These are phyloP conservation scores for Carex cristatella DNA, from an alignment of 176 grass and related monocot genomes.

Conservation along the genomic window DNA sequence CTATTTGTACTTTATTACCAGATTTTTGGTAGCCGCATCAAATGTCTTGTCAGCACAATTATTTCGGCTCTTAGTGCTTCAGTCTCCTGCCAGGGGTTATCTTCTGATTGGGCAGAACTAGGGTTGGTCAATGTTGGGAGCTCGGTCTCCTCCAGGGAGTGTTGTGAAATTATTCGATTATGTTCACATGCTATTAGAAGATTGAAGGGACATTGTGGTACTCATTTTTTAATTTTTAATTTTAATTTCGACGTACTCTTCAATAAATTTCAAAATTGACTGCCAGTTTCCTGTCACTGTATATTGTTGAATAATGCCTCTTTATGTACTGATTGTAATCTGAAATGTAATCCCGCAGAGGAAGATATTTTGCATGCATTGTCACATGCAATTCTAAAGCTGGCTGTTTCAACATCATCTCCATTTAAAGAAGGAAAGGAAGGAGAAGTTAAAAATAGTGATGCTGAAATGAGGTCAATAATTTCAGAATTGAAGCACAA, in stretches of 20 bases:
- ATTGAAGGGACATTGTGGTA: constrained; percentile 46
- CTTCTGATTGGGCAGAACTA: background rate
- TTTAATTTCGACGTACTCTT: background rate
- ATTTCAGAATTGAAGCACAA: constrained; percentile 30
- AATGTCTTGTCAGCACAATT: constrained; percentile 44
- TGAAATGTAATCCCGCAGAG: constrained; percentile 23
- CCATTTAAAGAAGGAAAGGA: constrained; percentile 31
- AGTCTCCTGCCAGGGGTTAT: constrained; percentile 36
- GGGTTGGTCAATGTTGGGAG: constrained; percentile 45
- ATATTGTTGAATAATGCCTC: background rate
- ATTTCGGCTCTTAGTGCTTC: constrained; percentile 47
- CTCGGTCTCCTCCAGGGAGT: constrained; percentile 39
- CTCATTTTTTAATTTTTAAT: background rate
- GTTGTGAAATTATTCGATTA: constrained; percentile 39
- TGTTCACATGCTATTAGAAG: constrained; percentile 37
- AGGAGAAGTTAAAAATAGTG: background rate
- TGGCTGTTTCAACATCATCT: constrained; percentile 31
- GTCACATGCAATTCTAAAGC: constrained; percentile 45
- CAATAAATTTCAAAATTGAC: background rate
- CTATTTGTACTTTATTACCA: constrained; percentile 6
- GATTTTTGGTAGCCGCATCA: constrained; percentile 47
- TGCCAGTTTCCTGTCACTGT: background rate
- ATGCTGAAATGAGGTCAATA: constrained; percentile 27
- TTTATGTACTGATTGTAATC: constrained; percentile 6
- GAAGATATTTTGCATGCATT: constrained; percentile 39